Conservation (phyloP, 75 land plant species). For the Cunninghamia lanceolata region DNA sequence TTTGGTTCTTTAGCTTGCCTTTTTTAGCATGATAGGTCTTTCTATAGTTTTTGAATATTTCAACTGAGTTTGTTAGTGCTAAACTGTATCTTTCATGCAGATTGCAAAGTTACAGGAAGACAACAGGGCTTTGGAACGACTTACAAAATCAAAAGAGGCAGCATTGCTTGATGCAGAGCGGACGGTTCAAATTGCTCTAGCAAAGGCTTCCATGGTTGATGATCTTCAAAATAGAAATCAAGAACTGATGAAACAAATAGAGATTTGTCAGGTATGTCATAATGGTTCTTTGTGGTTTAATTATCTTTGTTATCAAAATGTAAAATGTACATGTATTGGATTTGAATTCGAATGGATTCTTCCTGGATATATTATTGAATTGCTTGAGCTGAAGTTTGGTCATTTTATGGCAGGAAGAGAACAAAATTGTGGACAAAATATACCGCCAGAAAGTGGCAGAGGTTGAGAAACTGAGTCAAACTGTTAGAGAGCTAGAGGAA, state of each 20-base stretch:
- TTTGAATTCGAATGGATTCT: not conserved
- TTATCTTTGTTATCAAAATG: not conserved
- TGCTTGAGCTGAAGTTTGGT: not conserved
- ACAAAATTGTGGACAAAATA: slow-evolving; percentile 91
- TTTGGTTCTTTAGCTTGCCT: not conserved
- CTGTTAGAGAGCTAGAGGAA: slow-evolving; percentile 89
- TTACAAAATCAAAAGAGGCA: slow-evolving; percentile 96
- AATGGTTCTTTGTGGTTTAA: not conserved
- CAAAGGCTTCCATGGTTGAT: slow-evolving; percentile 92
- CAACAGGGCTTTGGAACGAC: slow-evolving; percentile 91
- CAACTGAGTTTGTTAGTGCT: not conserved
- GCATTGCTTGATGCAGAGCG: slow-evolving; percentile 95
- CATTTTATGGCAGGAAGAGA: slow-evolving; percentile 74
- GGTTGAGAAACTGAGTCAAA: slow-evolving; percentile 93
- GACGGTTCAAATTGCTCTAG: slow-evolving; percentile 78
- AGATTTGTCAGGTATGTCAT: slow-evolving; percentile 80
- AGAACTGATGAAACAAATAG: slow-evolving; percentile 92
- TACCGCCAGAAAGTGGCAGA: slow-evolving; percentile 95
- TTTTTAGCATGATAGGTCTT: not conserved
- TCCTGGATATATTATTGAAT: not conserved
- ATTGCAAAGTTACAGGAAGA: slow-evolving; percentile 89
- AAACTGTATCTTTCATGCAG: slow-evolving; percentile 30
- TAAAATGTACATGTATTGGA: not conserved
- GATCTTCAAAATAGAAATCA: slow-evolving; percentile 94
- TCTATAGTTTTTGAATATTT: not conserved